Base-by-base conservation (phyloP, 768 basidiomycete species). In the Serendipita indica region DNA sequence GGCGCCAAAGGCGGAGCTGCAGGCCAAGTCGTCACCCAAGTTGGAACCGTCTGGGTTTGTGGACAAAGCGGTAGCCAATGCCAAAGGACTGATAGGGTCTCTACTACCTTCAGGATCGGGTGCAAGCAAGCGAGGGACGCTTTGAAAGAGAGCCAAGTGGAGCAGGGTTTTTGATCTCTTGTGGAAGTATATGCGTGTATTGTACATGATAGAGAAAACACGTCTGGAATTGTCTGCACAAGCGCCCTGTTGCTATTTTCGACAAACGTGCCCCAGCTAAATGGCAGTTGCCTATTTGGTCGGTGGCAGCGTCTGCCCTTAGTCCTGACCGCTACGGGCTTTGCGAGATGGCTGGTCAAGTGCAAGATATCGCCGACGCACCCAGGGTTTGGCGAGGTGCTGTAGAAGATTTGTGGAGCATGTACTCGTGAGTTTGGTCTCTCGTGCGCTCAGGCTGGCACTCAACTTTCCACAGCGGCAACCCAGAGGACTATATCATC, bases 371-470 rank as follows among this genome's bases (percentile, higher is more conserved):
- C 49, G 22, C 32, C 25, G 49, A 43, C 25, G 10, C 32, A 18
- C 52, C 10, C n/a, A 54, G 32, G 32, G 49, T 22, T 22, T 54
- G 49, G 49, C 86, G 89, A 59, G 87, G 87, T 30, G 83, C 88
- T 3, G 89, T 91, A 57, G 71, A 84, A 64, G 88, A 91, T 64
- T 84, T 89, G 62, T 90, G 86, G 86, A 74, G 79, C 60, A 73
- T 91, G 59, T 90, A 77, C 72, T 89, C 86, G 86, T 84, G 64
- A 57, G 68, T 64, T 10, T 22, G 20, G 28, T 58, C 28, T 56
- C 32, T 30, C 30, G 25, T 14, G 30, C 18, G 39, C 45, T 7
- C 54, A 27, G 10, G 32, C 45, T 20, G 43, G 35, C 45, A 27
- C 33, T 30, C 49, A 37, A 58, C 61, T 56, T 58, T 30, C 27